These are phyloP conservation scores for Schwanniomyces vanrijiae DNA, from an alignment of 805 yeast genomes.

Conservation along the genomic window DNA sequence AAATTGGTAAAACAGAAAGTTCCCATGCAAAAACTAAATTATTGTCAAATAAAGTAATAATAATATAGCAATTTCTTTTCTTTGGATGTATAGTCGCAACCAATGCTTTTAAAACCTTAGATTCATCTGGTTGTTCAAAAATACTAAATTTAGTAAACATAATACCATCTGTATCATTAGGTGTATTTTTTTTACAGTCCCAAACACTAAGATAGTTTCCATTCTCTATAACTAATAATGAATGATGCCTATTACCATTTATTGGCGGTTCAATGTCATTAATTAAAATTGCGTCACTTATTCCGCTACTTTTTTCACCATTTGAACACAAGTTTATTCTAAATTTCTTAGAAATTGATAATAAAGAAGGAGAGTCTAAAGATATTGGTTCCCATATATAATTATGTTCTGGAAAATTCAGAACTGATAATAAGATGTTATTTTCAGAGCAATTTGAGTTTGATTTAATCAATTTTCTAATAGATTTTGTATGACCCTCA, in stretches of 20 bases:
- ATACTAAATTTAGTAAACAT: conserved; percentile 19
- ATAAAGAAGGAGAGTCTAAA: conserved; percentile 15
- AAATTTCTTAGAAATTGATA: conserved; percentile 35
- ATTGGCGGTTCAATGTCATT: conserved; percentile 28
- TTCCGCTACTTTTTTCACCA: conserved; percentile 15
- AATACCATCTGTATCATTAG: conserved; percentile 30
- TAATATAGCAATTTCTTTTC: conserved; percentile 25
- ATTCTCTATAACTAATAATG: conserved; percentile 30
- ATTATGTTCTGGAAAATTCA: conserved; percentile 37
- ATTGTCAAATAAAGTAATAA: conserved; percentile 51
- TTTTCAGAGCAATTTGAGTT: conserved; percentile 27
- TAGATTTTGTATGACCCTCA: conserved; percentile 86
- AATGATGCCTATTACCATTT: conserved; percentile 23
- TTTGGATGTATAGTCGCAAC: conserved; percentile 15
- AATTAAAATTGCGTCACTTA: conserved; percentile 32
- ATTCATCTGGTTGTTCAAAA: conserved; percentile 6
- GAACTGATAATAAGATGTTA: conserved; percentile 34
- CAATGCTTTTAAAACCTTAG: conserved; percentile 22
- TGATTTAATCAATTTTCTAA: conserved; percentile 65
- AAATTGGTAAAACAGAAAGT: conserved; percentile 16
- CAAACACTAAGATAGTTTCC: conserved; percentile 51
- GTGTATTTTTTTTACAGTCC: conserved; percentile 49
- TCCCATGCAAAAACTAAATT: conserved; percentile 43
- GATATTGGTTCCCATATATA: conserved; percentile 43
- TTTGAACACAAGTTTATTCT: conserved; percentile 22